Conservation (phyloP, 257 asterid species). For the Fraxinus cuspidata region DNA sequence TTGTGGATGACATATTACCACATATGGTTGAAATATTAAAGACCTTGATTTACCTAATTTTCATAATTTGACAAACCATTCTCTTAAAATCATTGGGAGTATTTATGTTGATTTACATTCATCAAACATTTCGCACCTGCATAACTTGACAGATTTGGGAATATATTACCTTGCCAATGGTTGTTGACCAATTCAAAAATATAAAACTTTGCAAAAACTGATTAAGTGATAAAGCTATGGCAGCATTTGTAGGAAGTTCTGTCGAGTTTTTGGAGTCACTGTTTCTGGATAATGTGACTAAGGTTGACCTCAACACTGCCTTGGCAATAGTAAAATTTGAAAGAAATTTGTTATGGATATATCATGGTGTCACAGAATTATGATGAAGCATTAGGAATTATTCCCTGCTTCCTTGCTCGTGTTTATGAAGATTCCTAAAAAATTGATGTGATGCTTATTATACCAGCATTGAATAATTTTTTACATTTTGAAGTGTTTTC, state of each 20-base stretch:
- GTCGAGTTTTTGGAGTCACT: conserved; percentile 66
- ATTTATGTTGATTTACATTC: too few relatives aligned
- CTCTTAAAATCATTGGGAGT: too few relatives aligned
- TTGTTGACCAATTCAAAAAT: conserved; percentile 54
- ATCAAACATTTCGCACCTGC: conserved; percentile 46
- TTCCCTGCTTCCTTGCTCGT: too few relatives aligned
- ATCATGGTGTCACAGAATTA: conserved; percentile 53
- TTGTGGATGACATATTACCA: too few relatives aligned
- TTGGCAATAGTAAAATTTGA: conserved; percentile 57
- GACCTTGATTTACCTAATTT: too few relatives aligned
- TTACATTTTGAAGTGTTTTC: too few relatives aligned
- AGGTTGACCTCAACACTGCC: conserved; percentile 60
- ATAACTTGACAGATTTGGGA: conserved; percentile 62
- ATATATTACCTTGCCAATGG: conserved; percentile 71
- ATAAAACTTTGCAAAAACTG: conserved; percentile 54
- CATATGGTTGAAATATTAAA: too few relatives aligned
- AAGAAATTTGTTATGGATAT: conserved; percentile 63
- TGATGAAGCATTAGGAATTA: too few relatives aligned
- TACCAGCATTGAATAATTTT: too few relatives aligned
- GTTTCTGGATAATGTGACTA: conserved; percentile 51
- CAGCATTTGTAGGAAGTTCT: conserved; percentile 75
- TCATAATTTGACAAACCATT: too few relatives aligned
- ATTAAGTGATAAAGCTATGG: conserved; percentile 84
- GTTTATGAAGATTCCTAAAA: too few relatives aligned
- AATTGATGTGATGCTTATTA: too few relatives aligned